Conservation (phyloP, 106 monocot genomes). For the Apostasia ramifera region DNA sequence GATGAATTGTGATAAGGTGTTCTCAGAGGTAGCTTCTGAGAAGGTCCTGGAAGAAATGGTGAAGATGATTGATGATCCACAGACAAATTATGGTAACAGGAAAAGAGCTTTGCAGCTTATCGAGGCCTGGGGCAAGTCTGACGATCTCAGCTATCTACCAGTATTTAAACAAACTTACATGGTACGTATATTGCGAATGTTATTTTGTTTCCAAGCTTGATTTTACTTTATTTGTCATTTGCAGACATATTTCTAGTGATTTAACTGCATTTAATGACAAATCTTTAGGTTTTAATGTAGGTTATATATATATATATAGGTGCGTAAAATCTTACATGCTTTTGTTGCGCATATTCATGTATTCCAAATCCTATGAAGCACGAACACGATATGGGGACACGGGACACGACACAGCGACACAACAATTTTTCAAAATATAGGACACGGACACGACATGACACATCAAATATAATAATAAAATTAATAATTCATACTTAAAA, state of each 20-base stretch:
- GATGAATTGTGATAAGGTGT: constrained; percentile 80
- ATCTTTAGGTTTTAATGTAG: too few species aligned
- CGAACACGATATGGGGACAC: too few species aligned
- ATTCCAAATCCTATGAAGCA: too few species aligned
- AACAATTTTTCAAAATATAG: too few species aligned
- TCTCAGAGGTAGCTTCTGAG: constrained; percentile 76
- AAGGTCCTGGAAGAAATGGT: constrained; percentile 76
- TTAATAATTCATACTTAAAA: too few species aligned
- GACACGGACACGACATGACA: too few species aligned
- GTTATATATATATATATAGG: too few species aligned
- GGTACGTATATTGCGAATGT: constrained; percentile 20
- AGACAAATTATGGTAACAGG: constrained; percentile 32
- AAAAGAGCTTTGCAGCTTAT: constrained; percentile 55
- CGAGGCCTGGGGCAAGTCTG: constrained; percentile 72
- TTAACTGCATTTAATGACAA: neutral
- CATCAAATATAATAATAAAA: too few species aligned
- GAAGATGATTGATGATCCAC: constrained; percentile 63
- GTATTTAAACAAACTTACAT: constrained; percentile 63
- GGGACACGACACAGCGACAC: too few species aligned
- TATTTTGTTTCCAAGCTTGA: neutral
- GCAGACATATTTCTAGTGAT: neutral
- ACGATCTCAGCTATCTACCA: constrained; percentile 71
- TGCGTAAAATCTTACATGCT: too few species aligned
- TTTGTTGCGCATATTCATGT: too few species aligned
- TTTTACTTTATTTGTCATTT: neutral